A percentile compares a stretch with the other conserved stretches of the same genome.
phyloP scores from a whole-genome alignment of 805 yeast species.

The Vanderwaltozyma verrucispora region DNA sequence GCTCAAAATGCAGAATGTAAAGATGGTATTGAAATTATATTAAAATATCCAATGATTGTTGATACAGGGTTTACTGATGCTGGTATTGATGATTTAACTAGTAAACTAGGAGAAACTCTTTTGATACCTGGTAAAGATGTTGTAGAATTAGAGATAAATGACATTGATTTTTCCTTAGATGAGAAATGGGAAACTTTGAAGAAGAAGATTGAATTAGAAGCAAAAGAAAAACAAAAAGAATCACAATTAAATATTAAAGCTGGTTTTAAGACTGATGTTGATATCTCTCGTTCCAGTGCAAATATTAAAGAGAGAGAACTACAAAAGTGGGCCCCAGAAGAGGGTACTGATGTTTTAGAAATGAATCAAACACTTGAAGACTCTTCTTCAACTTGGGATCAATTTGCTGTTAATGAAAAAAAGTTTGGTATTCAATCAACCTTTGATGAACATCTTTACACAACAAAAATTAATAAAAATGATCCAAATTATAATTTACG shows the following conservation, averaged over 20 bases:
- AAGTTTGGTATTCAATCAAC: constrained; percentile 83
- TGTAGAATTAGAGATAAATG: constrained; percentile 32
- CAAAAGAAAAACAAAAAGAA: constrained; percentile 5
- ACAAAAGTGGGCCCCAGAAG: constrained; percentile 78
- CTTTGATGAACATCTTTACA: constrained; percentile 75
- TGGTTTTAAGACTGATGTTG: constrained; percentile 74
- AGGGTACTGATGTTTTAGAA: constrained; percentile 12
- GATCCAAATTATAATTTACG: constrained; percentile 66
- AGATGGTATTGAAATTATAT: constrained; percentile 45
- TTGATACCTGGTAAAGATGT: constrained; percentile 28
- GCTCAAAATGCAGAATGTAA: constrained; percentile 35
- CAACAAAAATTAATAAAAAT: constrained; percentile 60
- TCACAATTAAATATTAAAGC: constrained; percentile 9
- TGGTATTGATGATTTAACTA: constrained; percentile 14
- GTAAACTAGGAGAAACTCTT: constrained; percentile 16
- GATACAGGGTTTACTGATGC: constrained; percentile 23
- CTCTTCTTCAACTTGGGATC: constrained; percentile 60
- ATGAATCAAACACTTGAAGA: constrained; percentile 29
- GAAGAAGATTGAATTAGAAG: constrained; percentile 7
- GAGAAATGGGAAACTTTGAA: constrained; percentile 1
- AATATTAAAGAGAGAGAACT: constrained; percentile 57
- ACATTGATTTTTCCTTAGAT: constrained; percentile 22
- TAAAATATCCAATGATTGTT: constrained; percentile 40
- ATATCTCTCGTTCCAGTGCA: constrained; percentile 48
- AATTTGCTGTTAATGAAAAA: constrained; percentile 81